Percentiles rank a stretch among this genome's conserved stretches.
These are phyloP conservation scores for Paracorniculantispora psalliotae DNA, from an alignment of 2,329 filamentous ascomycete species.

Conservation along the genomic window DNA sequence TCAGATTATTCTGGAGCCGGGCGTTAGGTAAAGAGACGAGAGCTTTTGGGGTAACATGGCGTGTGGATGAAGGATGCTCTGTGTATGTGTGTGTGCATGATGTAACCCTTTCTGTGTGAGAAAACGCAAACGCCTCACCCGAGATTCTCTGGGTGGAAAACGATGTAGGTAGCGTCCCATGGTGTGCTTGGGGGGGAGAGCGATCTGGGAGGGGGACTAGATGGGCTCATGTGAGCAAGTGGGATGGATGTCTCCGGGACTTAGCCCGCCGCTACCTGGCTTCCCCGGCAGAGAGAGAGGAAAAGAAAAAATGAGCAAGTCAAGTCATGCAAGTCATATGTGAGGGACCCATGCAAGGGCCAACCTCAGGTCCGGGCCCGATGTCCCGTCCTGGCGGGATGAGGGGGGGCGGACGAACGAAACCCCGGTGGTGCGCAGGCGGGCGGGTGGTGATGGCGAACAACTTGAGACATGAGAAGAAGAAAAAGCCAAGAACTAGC, in stretches of 20 bases:
- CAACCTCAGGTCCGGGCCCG: background rate
- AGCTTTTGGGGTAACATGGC: background rate
- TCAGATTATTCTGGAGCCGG: background rate
- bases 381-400: too few species aligned
- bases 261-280: too few species aligned
- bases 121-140: background rate
- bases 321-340: background rate
- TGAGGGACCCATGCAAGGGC: background rate
- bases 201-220: background rate
- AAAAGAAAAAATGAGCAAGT: background rate
- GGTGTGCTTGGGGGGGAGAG: background rate
- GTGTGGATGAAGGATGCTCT: too few species aligned
- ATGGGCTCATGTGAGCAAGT: slow-evolving; percentile 7
- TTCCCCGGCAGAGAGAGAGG: too few species aligned
- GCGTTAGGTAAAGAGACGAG: too few species aligned
- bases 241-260: background rate
- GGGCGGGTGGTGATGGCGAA: too few species aligned
- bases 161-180: too few species aligned
- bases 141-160: background rate
- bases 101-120: background rate
- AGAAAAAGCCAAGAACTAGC: too few species aligned
- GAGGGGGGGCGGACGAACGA: too few species aligned
- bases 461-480: too few species aligned
- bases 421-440: too few species aligned
- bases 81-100: too few species aligned